Conservation (phyloP, 371 early-diverging fungal species). For the Saksenaea vasiformis region DNA sequence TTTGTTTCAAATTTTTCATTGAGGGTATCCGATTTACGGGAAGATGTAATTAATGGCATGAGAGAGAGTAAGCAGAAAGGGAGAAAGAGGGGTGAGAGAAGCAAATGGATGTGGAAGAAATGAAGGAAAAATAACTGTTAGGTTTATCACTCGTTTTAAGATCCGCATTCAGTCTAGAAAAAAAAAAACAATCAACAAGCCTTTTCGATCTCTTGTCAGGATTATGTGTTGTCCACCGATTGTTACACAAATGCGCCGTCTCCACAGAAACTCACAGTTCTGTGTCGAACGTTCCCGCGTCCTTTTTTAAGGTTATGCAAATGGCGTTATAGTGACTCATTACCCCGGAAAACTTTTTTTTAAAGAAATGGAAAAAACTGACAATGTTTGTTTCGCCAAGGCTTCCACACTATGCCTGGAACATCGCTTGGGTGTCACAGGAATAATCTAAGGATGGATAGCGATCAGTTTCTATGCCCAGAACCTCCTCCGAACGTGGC, state of each 20-base stretch:
- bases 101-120: neutral
- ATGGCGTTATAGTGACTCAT: neutral
- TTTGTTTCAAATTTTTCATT: neutral
- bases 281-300: conserved; percentile 1
- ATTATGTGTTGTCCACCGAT: neutral
- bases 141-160: neutral
- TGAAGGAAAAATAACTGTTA: neutral
- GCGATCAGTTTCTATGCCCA: neutral
- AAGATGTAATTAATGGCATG: neutral
- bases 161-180: neutral
- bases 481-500: neutral
- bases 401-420: neutral
- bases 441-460: too few species aligned
- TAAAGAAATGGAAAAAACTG: neutral
- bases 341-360: neutral
- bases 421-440: too few species aligned
- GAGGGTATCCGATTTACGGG: neutral
- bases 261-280: neutral
- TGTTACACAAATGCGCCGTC: neutral
- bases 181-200: neutral
- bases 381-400: neutral
- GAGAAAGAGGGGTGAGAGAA: neutral
- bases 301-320: neutral
- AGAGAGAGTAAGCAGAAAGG: neutral
- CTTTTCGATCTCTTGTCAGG: neutral